Base-by-base conservation (phyloP, 805 yeast species). In the Wickerhamomyces chaumierensis region DNA sequence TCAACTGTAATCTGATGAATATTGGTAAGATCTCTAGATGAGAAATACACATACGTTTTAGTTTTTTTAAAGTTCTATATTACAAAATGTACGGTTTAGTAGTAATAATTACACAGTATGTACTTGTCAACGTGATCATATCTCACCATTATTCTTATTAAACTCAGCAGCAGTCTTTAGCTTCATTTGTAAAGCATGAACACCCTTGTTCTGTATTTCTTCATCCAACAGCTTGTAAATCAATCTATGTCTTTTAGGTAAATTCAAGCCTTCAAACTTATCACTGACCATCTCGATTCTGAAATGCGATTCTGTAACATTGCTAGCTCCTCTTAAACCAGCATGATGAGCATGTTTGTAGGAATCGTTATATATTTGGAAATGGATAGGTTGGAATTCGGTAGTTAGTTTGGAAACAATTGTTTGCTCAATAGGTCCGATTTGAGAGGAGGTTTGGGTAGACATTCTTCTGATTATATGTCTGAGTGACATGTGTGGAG, bases 291-390 rank as follows among this genome's bases (percentile, higher is more conserved):
- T 68, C 36, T 75, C 78, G 29, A 90, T 58, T 40, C 85, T 61
- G 59, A 88, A 86, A 57, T 90, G 96, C 0, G 94, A 80, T 58
- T 90, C 96, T 3, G 71, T 68, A 14, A 63, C 66, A 57, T 86
- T 86, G 2, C 68, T 48, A 8, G 88, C 85, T 4, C 80, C 86
- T 38, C 77, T 69, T 63, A 85, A 70, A 2, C 94, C 87, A 41
- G 77, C 79, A 57, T 90, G 97, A 46, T 84, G 88, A 2, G 87
- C 75, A 58, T 90, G 97, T 55, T 82, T 82, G 58, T 75, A 76
- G 6, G 95, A 84, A 58, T 90, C 96, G 56, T 90, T 90, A 41
- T 63, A 65, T 5, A 90, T 68, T 25, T 63, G 68, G 46, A 73
- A 65, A 47, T 45, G 57, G 8, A 53, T 51, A 18, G 75, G 94